phyloP scores from a whole-genome alignment of 2,329 filamentous ascomycete species.

The Elsinoe fawcettii region DNA sequence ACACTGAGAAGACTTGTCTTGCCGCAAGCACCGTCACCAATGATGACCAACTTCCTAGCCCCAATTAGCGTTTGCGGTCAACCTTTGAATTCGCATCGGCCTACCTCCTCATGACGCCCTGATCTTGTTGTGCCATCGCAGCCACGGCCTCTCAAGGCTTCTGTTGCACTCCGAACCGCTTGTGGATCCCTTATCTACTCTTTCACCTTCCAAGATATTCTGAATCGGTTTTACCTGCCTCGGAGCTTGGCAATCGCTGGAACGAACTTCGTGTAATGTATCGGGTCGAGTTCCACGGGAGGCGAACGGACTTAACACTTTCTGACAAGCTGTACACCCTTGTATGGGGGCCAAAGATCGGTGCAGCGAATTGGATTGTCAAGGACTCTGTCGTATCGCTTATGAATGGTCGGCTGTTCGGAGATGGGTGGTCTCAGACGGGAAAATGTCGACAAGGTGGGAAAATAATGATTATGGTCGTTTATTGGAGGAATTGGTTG shows the following conservation, averaged over 20 bases:
- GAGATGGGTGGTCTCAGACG: constrained; percentile 1
- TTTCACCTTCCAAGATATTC: not conserved
- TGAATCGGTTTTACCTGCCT: not conserved
- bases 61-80: not conserved
- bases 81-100: not conserved
- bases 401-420: constrained; percentile 16
- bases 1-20: constrained; percentile 97
- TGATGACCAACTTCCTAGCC: constrained; percentile 85
- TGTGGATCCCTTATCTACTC: not conserved
- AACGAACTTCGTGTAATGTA: too few relatives aligned
- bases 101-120: constrained; percentile 34
- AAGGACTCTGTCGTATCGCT: not conserved
- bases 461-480: not conserved
- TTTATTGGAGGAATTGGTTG: not conserved
- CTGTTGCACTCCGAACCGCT: not conserved
- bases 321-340: too few relatives aligned
- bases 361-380: too few relatives aligned
- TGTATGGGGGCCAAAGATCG: too few relatives aligned
- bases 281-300: too few relatives aligned
- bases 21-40: constrained; percentile 93
- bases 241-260: not conserved
- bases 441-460: not conserved
- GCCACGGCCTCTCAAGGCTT: constrained; percentile 3
- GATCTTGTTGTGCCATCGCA: constrained; percentile 31
- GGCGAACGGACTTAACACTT: too few relatives aligned